Conservation (phyloP, 352 stramenopile genomes). For the Phytophthora sojae region DNA sequence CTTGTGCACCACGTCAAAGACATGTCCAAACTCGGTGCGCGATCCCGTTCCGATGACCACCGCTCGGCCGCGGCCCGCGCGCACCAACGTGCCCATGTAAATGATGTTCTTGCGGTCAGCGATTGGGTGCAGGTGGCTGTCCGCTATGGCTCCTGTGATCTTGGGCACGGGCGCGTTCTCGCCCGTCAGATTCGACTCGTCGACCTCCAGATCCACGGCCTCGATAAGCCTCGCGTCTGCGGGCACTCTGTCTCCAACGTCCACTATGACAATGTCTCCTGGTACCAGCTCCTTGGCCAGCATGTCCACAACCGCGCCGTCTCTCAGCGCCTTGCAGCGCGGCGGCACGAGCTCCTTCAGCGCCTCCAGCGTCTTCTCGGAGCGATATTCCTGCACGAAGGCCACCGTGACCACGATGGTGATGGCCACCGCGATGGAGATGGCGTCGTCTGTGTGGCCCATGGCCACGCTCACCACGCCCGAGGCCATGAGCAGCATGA, state of each 20-base stretch:
- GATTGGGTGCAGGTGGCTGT: constrained; percentile 74
- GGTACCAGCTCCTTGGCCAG: constrained; percentile 81
- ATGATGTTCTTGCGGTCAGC: constrained; percentile 92
- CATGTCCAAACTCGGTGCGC: constrained; percentile 96
- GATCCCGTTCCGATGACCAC: constrained; percentile 95
- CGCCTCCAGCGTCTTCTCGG: constrained; percentile 87
- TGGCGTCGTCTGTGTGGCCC: constrained; percentile 95
- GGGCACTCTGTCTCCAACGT: constrained; percentile 94
- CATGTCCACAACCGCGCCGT: constrained; percentile 66
- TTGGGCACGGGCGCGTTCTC: constrained; percentile 91
- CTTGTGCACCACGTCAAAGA: constrained; percentile 94
- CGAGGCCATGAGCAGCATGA: constrained; percentile 95
- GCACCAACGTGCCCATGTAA: constrained; percentile 98
- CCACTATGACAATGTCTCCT: constrained; percentile 90
- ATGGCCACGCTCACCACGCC: constrained; percentile 92
- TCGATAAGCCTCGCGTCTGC: constrained; percentile 93
- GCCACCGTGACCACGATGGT: constrained; percentile 98
- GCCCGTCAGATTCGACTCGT: constrained; percentile 96
- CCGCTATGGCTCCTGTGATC: constrained; percentile 64
- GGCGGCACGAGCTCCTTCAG: constrained; percentile 85
- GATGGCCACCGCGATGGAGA: constrained; percentile 96
- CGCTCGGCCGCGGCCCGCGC: constrained; percentile 90
- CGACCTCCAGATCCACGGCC: constrained; percentile 88
- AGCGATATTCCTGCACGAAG: constrained; percentile 92
- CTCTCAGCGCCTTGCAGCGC: constrained; percentile 66